A percentile compares a stretch with the other conserved stretches of the same genome.
These are phyloP conservation scores for Bipolaris oryzae DNA, from an alignment of 2,329 filamentous ascomycete genomes.

Conservation along the genomic window DNA sequence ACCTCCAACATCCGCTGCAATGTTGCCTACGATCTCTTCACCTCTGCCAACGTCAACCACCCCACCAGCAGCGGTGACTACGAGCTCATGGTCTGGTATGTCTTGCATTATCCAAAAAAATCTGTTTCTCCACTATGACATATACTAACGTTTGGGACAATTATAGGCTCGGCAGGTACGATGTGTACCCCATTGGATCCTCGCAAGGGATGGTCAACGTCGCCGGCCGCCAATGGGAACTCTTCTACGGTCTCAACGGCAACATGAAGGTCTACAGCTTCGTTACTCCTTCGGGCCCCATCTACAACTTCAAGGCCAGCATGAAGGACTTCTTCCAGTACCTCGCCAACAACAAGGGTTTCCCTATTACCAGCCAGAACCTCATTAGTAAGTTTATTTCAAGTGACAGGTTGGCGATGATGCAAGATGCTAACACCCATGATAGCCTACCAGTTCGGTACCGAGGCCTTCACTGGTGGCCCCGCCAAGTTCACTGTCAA, in stretches of 20 bases:
- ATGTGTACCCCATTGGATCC: conserved; percentile 26
- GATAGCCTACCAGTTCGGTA: conserved; percentile 30
- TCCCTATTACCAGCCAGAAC: conserved; percentile 35
- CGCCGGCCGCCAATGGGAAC: conserved; percentile 58
- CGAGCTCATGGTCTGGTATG: conserved; percentile 36
- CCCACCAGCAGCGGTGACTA: conserved; percentile 33
- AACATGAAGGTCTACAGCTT: conserved; percentile 66
- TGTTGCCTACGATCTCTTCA: conserved; percentile 38
- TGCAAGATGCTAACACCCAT: conserved; percentile 4
- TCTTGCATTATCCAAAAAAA: neutral
- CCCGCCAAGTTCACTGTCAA: conserved; percentile 29
- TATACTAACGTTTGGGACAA: neutral
- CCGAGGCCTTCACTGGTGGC: conserved; percentile 32
- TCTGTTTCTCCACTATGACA: too few relatives aligned
- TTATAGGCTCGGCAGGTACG: conserved; percentile 24
- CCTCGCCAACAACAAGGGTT: conserved; percentile 56
- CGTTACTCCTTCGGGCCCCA: conserved; percentile 46
- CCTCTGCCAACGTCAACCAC: conserved; percentile 27
- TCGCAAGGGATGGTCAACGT: conserved; percentile 48
- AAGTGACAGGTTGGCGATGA: neutral
- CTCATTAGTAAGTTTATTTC: conserved; percentile 28
- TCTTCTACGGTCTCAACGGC: conserved; percentile 65
- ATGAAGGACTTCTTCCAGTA: conserved; percentile 64
- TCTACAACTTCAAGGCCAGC: conserved; percentile 61
- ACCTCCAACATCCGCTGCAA: conserved; percentile 25